Evolutionary conservation across 805 yeast species (phyloP).

Genomic region (Diddensiella transvaalensis): DNA sequence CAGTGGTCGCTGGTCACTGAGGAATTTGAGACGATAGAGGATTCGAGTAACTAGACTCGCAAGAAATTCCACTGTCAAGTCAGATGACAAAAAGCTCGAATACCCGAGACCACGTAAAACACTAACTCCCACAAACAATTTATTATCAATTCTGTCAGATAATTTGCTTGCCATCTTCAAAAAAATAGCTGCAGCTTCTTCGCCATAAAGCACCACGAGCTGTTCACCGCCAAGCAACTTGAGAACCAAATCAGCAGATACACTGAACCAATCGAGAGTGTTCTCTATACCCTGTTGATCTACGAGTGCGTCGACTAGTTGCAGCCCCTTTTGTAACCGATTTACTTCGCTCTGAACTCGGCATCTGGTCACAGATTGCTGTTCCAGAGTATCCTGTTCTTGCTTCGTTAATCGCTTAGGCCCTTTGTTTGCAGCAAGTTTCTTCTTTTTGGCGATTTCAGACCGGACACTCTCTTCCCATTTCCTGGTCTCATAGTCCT

Average conservation of each 20-base stretch:
- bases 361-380: constrained; percentile 57
- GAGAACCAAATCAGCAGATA: constrained; percentile 52
- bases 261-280: constrained; percentile 73
- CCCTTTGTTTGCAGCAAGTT: constrained; percentile 16
- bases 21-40: constrained; percentile 69
- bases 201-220: constrained; percentile 30
- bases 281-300: constrained; percentile 50
- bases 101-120: constrained; percentile 56
- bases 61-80: constrained; percentile 49
- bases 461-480: constrained; percentile 87
- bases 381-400: constrained; percentile 65
- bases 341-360: constrained; percentile 40
- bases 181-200: constrained; percentile 47
- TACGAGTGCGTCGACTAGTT: constrained; percentile 53
- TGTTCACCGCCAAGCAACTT: constrained; percentile 34
- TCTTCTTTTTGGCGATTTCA: constrained; percentile 60
- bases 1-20: constrained; percentile 68
- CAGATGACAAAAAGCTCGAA: constrained; percentile 40
- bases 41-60: constrained; percentile 57
- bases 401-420: constrained; percentile 67
- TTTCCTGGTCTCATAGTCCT: constrained; percentile 77
- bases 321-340: constrained; percentile 47
- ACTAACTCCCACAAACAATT: constrained; percentile 63
- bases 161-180: constrained; percentile 51
- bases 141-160: constrained; percentile 50